phyloP scores from a whole-genome alignment of 768 basidiomycete species.

The Lentinula detonsa region DNA sequence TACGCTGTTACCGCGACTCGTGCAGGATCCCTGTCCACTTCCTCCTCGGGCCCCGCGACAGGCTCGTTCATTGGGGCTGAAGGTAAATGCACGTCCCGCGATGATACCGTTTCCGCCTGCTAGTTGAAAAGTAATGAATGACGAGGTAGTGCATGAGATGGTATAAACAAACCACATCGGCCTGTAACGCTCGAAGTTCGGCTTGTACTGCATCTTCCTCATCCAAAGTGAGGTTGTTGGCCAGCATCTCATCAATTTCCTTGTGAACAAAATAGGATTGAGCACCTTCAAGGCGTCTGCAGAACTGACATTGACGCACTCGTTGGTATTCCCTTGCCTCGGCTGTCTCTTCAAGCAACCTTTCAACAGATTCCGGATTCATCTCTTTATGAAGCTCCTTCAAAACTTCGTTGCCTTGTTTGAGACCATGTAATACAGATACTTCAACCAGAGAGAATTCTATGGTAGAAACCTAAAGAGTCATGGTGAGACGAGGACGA shows the following conservation, averaged over 20 bases:
- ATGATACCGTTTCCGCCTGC: conserved; percentile 22
- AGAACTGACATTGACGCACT: conserved; percentile 30
- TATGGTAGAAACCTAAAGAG: conserved; percentile 80
- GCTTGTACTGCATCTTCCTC: conserved; percentile 93
- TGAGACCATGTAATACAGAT: conserved; percentile 86
- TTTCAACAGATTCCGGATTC: conserved; percentile 90
- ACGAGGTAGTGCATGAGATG: not conserved
- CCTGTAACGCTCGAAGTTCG: conserved; percentile 70
- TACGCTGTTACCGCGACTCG: conserved; percentile 30
- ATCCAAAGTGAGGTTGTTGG: conserved; percentile 74
- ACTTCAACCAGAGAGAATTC: conserved; percentile 95
- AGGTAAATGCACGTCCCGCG: conserved; percentile 39
- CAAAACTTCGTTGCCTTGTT: conserved; percentile 90
- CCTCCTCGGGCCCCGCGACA: not conserved
- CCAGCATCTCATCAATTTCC: conserved; percentile 90
- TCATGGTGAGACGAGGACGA: not conserved
- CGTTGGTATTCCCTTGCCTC: conserved; percentile 91
- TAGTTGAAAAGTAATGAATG: conserved; percentile 12
- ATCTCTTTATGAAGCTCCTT: conserved; percentile 94
- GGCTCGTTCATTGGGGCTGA: conserved; percentile 42
- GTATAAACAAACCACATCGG: conserved; percentile 42
- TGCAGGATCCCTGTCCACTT: conserved; percentile 8
- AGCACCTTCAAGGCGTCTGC: not conserved
- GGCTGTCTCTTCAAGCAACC: conserved; percentile 83
- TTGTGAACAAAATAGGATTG: conserved; percentile 23